These are phyloP conservation scores for Trametes cingulata DNA, from an alignment of 768 basidiomycete genomes.

Conservation along the genomic window DNA sequence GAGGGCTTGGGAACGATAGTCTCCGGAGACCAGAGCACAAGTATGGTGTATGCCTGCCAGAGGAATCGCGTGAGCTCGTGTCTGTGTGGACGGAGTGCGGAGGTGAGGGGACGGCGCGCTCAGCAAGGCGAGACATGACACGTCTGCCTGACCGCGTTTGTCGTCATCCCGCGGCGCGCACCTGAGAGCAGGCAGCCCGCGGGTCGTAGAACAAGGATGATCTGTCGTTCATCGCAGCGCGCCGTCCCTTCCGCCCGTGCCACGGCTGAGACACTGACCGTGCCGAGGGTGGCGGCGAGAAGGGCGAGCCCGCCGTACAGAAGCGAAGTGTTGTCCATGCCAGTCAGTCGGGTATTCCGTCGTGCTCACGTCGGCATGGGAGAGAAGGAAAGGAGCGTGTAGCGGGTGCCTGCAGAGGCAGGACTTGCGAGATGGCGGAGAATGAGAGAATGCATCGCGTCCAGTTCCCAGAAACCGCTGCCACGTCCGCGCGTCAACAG, in stretches of 20 bases:
- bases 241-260: background rate
- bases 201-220: slow-evolving; percentile 97
- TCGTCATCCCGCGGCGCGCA: slow-evolving; percentile 70
- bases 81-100: background rate
- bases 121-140: slow-evolving; percentile 34
- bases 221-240: slow-evolving; percentile 56
- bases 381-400: background rate
- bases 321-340: slow-evolving; percentile 26
- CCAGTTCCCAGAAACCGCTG: background rate
- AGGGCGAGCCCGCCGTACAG: slow-evolving; percentile 23
- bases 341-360: background rate
- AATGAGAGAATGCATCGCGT: background rate
- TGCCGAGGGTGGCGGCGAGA: slow-evolving; percentile 21
- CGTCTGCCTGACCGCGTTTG: slow-evolving; percentile 47
- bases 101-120: slow-evolving; percentile 33
- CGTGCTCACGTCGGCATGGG: slow-evolving; percentile 17
- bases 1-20: slow-evolving; percentile 62
- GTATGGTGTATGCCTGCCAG: slow-evolving; percentile 63
- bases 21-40: slow-evolving; percentile 75
- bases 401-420: background rate
- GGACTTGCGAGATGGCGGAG: background rate
- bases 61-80: slow-evolving; percentile 17
- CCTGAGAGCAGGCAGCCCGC: slow-evolving; percentile 47
- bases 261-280: slow-evolving; percentile 24
- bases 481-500: slow-evolving; percentile 5